These are phyloP conservation scores for Sphaerulina vaccinii DNA, from an alignment of 2,329 filamentous ascomycete genomes.

Conservation along the genomic window DNA sequence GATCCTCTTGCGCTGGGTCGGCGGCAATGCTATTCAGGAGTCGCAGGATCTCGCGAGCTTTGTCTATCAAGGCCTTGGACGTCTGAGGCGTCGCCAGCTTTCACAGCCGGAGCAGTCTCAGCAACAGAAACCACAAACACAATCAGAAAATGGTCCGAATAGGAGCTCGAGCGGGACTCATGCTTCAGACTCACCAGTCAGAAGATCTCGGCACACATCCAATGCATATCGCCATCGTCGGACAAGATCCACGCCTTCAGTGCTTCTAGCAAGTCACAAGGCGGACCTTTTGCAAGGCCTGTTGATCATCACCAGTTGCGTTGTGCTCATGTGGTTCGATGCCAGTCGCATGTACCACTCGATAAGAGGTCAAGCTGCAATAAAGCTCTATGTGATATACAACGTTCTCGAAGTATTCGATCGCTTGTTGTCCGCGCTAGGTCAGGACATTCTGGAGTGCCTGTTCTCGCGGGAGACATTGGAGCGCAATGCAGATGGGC, in stretches of 20 bases:
- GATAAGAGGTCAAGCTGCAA: constrained; percentile 91
- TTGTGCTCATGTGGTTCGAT: constrained; percentile 84
- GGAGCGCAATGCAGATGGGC: constrained; percentile 80
- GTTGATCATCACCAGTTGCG: constrained; percentile 81
- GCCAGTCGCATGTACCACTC: constrained; percentile 98
- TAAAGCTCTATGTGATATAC: constrained; percentile 98
- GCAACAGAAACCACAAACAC: background rate
- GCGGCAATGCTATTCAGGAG: constrained; percentile 69
- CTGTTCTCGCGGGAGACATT: constrained; percentile 91
- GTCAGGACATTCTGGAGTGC: constrained; percentile 94
- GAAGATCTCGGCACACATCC: constrained; percentile 29
- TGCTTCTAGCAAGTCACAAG: constrained; percentile 83
- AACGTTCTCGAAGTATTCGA: constrained; percentile 94
- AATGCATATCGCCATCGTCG: constrained; percentile 61
- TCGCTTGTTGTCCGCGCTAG: constrained; percentile 82
- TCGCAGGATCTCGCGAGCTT: constrained; percentile 69
- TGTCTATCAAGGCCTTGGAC: constrained; percentile 74
- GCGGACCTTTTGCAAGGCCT: constrained; percentile 90
- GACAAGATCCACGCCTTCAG: constrained; percentile 81
- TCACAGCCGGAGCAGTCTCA: constrained; percentile 12
- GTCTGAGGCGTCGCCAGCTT: constrained; percentile 64
- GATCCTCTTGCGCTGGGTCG: constrained; percentile 78
- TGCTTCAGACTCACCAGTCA: constrained; percentile 11
- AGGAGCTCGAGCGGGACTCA: background rate
- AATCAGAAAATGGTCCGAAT: background rate